These are phyloP conservation scores for Yamadazyma philogaea DNA, from an alignment of 805 yeast genomes.

Conservation along the genomic window DNA sequence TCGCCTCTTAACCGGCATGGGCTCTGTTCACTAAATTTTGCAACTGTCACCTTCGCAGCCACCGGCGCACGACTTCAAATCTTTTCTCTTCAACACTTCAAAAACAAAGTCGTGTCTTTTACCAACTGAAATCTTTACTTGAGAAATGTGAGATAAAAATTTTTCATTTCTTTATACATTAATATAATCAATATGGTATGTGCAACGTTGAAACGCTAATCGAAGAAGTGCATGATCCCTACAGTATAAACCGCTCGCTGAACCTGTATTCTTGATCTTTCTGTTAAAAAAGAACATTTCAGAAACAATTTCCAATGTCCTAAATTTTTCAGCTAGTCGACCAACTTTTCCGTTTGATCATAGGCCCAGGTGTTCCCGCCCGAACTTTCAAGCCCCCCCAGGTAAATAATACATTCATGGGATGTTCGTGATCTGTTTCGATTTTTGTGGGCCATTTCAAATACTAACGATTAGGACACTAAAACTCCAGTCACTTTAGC, in stretches of 20 bases:
- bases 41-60: neutral
- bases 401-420: too few relatives aligned
- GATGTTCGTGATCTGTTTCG: neutral
- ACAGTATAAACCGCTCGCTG: too few relatives aligned
- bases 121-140: neutral
- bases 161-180: constrained; percentile 10
- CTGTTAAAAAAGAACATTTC: too few relatives aligned
- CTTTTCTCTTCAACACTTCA: neutral
- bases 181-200: constrained; percentile 11
- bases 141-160: constrained; percentile 5
- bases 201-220: neutral
- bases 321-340: too few relatives aligned
- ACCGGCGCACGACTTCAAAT: neutral
- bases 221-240: neutral
- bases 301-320: too few relatives aligned
- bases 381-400: too few relatives aligned
- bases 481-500: constrained; percentile 98
- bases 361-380: too few relatives aligned
- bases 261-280: too few relatives aligned
- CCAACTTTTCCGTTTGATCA: too few relatives aligned
- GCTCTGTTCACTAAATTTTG: neutral
- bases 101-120: neutral
- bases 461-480: constrained; percentile 22
- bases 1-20: too few relatives aligned
- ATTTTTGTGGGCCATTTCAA: neutral